Percentiles rank a stretch among this genome's conserved stretches.
phyloP scores from a whole-genome alignment of 441 rosid species.

The Populus hybrid region DNA sequence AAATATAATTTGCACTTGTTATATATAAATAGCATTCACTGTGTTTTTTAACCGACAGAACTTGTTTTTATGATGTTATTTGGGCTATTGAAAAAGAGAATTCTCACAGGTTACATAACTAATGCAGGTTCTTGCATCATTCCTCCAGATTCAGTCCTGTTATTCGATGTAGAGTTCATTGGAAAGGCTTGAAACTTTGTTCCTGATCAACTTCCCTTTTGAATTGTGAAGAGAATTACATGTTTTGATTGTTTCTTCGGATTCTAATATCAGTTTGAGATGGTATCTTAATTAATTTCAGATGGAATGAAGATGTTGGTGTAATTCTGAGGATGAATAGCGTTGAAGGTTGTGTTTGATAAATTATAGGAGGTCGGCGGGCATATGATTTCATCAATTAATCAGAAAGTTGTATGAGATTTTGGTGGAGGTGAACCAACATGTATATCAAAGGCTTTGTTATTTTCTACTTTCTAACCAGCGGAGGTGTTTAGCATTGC shows the following conservation, averaged over 20 bases:
- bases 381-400: not conserved
- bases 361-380: not conserved
- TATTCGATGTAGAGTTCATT: constrained; percentile 78
- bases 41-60: not conserved
- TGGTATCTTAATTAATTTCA: not conserved
- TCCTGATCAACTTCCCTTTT: not conserved
- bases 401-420: not conserved
- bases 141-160: constrained; percentile 80
- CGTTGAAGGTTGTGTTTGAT: not conserved
- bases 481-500: too few species aligned
- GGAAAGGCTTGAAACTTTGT: constrained; percentile 50
- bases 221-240: not conserved
- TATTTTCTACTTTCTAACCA: too few species aligned
- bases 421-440: not conserved
- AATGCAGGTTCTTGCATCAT: constrained; percentile 77
- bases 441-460: not conserved
- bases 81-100: not conserved
- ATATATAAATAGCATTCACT: not conserved
- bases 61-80: not conserved
- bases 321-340: not conserved
- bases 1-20: not conserved
- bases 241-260: not conserved
- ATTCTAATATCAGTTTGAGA: not conserved
- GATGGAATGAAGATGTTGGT: not conserved
- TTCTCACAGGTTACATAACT: not conserved